Conservation (phyloP, 306 rosid genomes). For the Cucumis cinereus region DNA sequence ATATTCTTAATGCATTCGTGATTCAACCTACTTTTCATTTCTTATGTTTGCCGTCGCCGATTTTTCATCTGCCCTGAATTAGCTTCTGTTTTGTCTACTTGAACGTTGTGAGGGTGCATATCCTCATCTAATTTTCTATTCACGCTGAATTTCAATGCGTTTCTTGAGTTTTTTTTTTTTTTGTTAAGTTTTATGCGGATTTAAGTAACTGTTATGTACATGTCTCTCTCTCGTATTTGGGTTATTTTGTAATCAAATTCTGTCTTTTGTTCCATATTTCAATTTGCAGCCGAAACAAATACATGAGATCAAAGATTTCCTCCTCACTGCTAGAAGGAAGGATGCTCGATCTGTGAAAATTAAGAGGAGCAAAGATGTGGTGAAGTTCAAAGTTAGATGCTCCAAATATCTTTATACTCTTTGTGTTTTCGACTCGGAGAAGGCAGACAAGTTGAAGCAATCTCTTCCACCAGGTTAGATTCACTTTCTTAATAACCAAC, state of each 20-base stretch:
- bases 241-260: neutral
- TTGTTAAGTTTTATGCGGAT: too few relatives aligned
- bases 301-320: constrained; percentile 47
- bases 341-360: constrained; percentile 43
- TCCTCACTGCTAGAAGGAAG: constrained; percentile 45
- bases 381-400: constrained; percentile 44
- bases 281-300: constrained; percentile 35
- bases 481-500: neutral
- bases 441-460: constrained; percentile 42
- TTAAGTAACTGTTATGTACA: neutral
- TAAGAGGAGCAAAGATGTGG: constrained; percentile 32
- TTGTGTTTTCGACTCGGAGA: constrained; percentile 33
- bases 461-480: constrained; percentile 36
- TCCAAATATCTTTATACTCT: constrained; percentile 42
- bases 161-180: too few relatives aligned
- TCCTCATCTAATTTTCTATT: too few relatives aligned
- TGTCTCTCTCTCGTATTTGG: neutral
- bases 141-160: too few relatives aligned
- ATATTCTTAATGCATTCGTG: too few relatives aligned
- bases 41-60: too few relatives aligned
- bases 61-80: too few relatives aligned
- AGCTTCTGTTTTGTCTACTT: too few relatives aligned
- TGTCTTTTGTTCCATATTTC: neutral
- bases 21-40: too few relatives aligned
- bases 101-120: too few relatives aligned